Evolutionary conservation across 2,329 filamentous ascomycete species (phyloP), one percentile per base, ranked within the genome.

Genomic region (Fusarium sp.): DNA sequence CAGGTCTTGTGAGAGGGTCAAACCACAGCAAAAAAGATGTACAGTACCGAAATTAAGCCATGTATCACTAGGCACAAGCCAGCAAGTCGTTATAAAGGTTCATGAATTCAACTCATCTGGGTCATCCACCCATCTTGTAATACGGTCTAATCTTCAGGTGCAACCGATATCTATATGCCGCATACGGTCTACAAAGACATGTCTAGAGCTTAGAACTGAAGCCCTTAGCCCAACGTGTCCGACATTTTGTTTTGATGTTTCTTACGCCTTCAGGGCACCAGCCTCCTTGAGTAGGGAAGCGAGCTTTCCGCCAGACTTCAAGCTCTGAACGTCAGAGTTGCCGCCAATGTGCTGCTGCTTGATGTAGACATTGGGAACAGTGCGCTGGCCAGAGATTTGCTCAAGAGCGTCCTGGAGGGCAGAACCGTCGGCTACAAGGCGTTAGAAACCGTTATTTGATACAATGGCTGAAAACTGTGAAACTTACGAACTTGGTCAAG

Each of bases 361-460:
- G 84, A 99, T 98, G 87, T 93, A 98, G 85, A 97, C 93, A 86
- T 98, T 98, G 78, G 96, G 96, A 10, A 99, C 96, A 78, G 93
- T 95, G 79, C 91, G 88, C 88, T 99, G 96, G 82, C 89, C 87
- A 63, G 91, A 94, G 78, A 98, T 89, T 73, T 95, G 88, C 76
- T 89, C 83, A 69, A 99, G 93, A 31, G 94, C 94, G 73, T 90
- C 86, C 86, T 99, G 96, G 79, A 99, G 90, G 18, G 86, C 94
- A 74, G 84, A 81, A 73, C 96, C 95, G 80, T 98, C 95, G 73
- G 91, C 94, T 97, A 76, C 45, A 31, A 38, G 29, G 37, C 58
- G 70, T 80, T 63, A 79, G 78, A 48, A 27, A 21, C 10, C 39
- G 18, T 2, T 16, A 23, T 51, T 41, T 18, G 21, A 37, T 31